phyloP scores from a whole-genome alignment of 768 basidiomycete species.

The Mycena leptocephala region DNA sequence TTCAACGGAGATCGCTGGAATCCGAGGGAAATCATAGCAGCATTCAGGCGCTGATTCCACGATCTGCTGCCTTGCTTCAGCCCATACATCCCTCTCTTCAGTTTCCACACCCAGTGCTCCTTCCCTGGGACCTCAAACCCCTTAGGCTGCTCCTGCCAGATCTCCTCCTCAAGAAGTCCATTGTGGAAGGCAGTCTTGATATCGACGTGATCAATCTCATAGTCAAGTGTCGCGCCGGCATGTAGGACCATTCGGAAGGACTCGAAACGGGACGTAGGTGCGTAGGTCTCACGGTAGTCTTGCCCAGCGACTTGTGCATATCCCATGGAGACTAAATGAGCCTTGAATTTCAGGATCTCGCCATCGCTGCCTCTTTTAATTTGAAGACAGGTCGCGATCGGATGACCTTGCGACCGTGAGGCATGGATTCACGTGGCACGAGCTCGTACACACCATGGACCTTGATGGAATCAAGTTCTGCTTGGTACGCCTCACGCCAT shows the following conservation, averaged over 20 bases:
- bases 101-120: constrained; percentile 14
- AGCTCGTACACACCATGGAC: constrained; percentile 10
- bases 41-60: constrained; percentile 38
- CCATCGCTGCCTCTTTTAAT: constrained; percentile 9
- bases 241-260: constrained; percentile 27
- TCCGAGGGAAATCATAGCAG: constrained; percentile 13
- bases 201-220: constrained; percentile 10
- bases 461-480: constrained; percentile 9
- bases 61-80: constrained; percentile 12
- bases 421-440: neutral
- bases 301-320: constrained; percentile 3
- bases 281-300: constrained; percentile 11
- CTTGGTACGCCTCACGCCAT: constrained; percentile 1
- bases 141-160: constrained; percentile 1
- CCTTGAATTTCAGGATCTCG: constrained; percentile 14
- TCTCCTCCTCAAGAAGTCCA: constrained; percentile 10
- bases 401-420: neutral
- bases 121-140: constrained; percentile 12
- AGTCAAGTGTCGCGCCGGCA: neutral
- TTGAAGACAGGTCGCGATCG: neutral
- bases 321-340: constrained; percentile 1
- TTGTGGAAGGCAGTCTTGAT: constrained; percentile 11
- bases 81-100: constrained; percentile 16
- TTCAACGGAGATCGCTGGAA: constrained; percentile 36
- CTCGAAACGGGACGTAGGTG: constrained; percentile 1